A percentile compares a stretch with the other conserved stretches of the same genome.
phyloP scores from a whole-genome alignment of 2,329 filamentous ascomycete species.

The Endothia cerciana region DNA sequence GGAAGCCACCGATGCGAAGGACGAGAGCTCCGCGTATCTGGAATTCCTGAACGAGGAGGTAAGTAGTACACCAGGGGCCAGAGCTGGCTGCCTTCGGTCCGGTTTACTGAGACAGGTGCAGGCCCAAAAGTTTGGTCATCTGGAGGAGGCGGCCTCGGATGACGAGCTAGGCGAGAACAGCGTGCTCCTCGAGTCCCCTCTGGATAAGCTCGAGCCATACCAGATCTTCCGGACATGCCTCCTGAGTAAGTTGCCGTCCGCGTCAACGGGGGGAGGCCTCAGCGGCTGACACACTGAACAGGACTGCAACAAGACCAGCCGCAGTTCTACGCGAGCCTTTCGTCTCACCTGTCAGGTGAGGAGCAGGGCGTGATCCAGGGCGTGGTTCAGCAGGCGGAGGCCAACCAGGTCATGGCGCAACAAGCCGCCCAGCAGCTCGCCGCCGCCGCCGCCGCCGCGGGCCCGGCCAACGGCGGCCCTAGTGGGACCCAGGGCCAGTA shows the following conservation, averaged over 20 bases:
- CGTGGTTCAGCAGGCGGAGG: conserved; percentile 73
- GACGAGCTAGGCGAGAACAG: conserved; percentile 94
- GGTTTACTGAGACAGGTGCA: conserved; percentile 42
- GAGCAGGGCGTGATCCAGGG: conserved; percentile 81
- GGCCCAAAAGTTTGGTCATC: conserved; percentile 81
- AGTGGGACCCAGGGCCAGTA: conserved; percentile 11
- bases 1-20: conserved; percentile 69
- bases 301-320: conserved; percentile 90
- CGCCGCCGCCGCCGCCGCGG: conserved; percentile 22
- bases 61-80: conserved; percentile 35
- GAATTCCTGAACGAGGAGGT: conserved; percentile 95
- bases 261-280: neutral
- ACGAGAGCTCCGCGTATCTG: conserved; percentile 91
- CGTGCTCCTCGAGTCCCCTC: conserved; percentile 86
- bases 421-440: conserved; percentile 36
- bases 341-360: conserved; percentile 75
- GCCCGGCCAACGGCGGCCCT: conserved; percentile 28
- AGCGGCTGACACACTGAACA: conserved; percentile 41
- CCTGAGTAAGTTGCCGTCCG: conserved; percentile 66
- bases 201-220: conserved; percentile 96
- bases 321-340: conserved; percentile 81
- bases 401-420: conserved; percentile 47
- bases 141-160: conserved; percentile 70
- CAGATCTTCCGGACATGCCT: conserved; percentile 82
- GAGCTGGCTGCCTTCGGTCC: no score